phyloP scores from a whole-genome alignment of 2,329 filamentous ascomycete genomes.

The Cercospora sp. region DNA sequence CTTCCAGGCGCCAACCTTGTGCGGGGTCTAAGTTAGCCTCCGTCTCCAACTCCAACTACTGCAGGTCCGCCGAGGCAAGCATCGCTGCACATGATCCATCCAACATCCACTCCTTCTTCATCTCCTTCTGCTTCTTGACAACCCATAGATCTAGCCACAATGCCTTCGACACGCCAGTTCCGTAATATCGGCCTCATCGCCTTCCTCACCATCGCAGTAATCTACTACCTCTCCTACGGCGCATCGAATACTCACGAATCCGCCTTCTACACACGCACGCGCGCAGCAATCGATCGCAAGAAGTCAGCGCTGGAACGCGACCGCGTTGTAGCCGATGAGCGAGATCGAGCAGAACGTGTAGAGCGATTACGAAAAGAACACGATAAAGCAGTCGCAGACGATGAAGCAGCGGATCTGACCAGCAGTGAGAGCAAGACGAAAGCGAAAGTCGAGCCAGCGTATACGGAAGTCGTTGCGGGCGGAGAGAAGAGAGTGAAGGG shows the following conservation, averaged over 20 bases:
- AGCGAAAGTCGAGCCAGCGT: conserved; percentile 11
- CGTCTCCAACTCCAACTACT: neutral
- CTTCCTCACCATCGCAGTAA: conserved; percentile 63
- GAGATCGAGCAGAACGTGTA: conserved; percentile 31
- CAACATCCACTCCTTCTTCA: neutral
- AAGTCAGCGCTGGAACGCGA: conserved; percentile 40
- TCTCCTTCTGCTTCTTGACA: neutral
- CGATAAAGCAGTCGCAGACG: conserved; percentile 31
- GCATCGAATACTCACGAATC: conserved; percentile 54
- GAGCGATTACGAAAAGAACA: conserved; percentile 38
- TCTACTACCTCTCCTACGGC: conserved; percentile 72
- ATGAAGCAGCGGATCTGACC: conserved; percentile 13
- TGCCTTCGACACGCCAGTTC: conserved; percentile 71
- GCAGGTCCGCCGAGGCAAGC: neutral
- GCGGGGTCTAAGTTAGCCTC: neutral
- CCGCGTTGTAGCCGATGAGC: conserved; percentile 33
- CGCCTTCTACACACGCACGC: conserved; percentile 60
- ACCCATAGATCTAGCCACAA: conserved; percentile 37
- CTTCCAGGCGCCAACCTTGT: neutral
- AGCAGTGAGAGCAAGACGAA: conserved; percentile 31
- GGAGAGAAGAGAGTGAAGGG: conserved; percentile 52
- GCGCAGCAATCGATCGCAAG: conserved; percentile 55
- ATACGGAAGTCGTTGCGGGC: conserved; percentile 62
- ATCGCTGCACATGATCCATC: neutral
- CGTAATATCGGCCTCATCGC: conserved; percentile 66